Percentiles rank a stretch among this genome's conserved stretches.
These are phyloP conservation scores for Hygrophorus pudorinus DNA, from an alignment of 768 basidiomycete genomes.

Conservation along the genomic window DNA sequence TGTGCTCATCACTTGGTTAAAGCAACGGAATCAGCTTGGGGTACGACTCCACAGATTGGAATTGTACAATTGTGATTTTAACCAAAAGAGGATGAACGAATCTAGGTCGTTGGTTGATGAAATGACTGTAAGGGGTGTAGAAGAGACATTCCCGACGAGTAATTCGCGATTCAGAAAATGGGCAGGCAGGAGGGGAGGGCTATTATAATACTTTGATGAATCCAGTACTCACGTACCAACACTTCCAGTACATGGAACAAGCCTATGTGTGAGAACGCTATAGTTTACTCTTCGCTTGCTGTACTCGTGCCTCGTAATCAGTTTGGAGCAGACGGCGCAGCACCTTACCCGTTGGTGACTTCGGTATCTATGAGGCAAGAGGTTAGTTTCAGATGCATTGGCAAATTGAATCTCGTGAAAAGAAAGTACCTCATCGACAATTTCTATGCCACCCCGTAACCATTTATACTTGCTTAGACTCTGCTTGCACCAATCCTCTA, in stretches of 20 bases:
- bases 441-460: slow-evolving; percentile 61
- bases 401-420: slow-evolving; percentile 2
- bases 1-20: too few relatives aligned
- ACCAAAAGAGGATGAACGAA: too few relatives aligned
- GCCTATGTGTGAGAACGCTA: neutral
- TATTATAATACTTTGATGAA: neutral
- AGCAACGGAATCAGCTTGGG: too few relatives aligned
- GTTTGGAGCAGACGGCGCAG: slow-evolving; percentile 54
- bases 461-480: slow-evolving; percentile 69
- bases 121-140: too few relatives aligned
- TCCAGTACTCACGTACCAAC: neutral
- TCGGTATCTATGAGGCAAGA: slow-evolving; percentile 47
- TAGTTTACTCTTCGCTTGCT: slow-evolving; percentile 13
- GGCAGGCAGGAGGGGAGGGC: too few relatives aligned
- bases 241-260: too few relatives aligned
- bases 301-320: slow-evolving; percentile 31
- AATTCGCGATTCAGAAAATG: too few relatives aligned
- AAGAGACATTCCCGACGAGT: too few relatives aligned
- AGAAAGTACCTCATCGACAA: slow-evolving; percentile 47
- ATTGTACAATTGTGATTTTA: too few relatives aligned
- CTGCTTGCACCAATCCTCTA: slow-evolving; percentile 53
- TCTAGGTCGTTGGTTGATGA: too few relatives aligned
- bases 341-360: slow-evolving; percentile 65
- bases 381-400: neutral
- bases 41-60: too few relatives aligned